A percentile compares a stretch with the other conserved stretches of the same genome.
Conservation (phyloP, 2,329 filamentous ascomycete species). For the Alternaria atra region DNA sequence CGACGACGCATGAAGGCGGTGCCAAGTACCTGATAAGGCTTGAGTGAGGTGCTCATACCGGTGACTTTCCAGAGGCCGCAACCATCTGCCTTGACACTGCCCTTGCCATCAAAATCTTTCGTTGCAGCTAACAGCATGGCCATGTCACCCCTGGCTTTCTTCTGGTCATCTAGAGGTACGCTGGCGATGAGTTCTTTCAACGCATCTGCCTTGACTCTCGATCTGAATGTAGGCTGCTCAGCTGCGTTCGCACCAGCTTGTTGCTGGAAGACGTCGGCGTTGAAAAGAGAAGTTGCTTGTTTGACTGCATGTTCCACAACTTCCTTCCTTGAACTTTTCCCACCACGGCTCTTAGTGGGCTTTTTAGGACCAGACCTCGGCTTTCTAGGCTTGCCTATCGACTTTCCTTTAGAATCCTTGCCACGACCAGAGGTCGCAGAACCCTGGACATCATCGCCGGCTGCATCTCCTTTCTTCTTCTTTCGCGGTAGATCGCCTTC, state of each 20-base stretch:
- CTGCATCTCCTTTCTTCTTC: slow-evolving; percentile 29
- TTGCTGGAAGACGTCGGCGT: slow-evolving; percentile 44
- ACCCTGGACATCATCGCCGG: slow-evolving; percentile 6
- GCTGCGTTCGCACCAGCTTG: slow-evolving; percentile 34
- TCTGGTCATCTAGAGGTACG: slow-evolving; percentile 49
- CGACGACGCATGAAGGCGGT: slow-evolving; percentile 64
- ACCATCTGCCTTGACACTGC: slow-evolving; percentile 43
- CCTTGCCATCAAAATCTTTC: slow-evolving; percentile 53
- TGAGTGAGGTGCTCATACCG: slow-evolving; percentile 59
- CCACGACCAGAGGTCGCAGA: not conserved
- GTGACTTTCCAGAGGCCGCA: slow-evolving; percentile 55
- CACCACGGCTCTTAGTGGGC: not conserved
- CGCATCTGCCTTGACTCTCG: slow-evolving; percentile 42
- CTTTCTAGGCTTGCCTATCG: slow-evolving; percentile 8
- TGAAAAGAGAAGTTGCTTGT: slow-evolving; percentile 38
- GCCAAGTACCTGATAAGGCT: slow-evolving; percentile 62
- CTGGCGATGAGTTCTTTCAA: slow-evolving; percentile 53
- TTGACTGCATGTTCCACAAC: slow-evolving; percentile 25
- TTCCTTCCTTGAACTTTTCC: slow-evolving; percentile 27
- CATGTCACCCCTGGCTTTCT: slow-evolving; percentile 48
- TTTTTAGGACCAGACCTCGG: slow-evolving; percentile 9
- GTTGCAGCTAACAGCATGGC: slow-evolving; percentile 50
- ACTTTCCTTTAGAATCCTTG: slow-evolving; percentile 17
- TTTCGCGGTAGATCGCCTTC: slow-evolving; percentile 30
- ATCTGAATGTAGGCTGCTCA: slow-evolving; percentile 37